Evolutionary conservation across 2,329 filamentous ascomycete genomes (phyloP), one percentile per base, ranked within the genome.

Genomic region (Paecilomyces fulvus): DNA sequence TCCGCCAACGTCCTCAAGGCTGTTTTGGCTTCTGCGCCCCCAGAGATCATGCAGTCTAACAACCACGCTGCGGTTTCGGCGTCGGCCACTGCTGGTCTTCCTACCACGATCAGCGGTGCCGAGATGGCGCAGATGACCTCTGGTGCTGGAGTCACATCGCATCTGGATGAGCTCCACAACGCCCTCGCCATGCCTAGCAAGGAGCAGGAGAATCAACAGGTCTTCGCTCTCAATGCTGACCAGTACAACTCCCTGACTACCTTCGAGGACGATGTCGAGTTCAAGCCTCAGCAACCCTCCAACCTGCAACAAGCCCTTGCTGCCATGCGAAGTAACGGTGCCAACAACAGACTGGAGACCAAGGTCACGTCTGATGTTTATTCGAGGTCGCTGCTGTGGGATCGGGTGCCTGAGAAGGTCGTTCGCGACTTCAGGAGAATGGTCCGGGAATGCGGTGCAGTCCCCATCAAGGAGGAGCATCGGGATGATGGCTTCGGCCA

Each of bases 361-460:
- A 68, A 71, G 64, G 83, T 83, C 53, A 88, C 87, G 51, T 89
- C 92, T 56, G 91, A 96, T 66, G 89, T 96, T 48, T 96, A 96
- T 76, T 95, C 92, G 31, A 84, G 92, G 57, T 95, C 90, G 60
- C 81, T 97, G 59, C 84, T 97, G 57, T 96, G 90, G 90, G 91
- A 96, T 68, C 89, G 92, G 73, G 92, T 97, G 65, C 92, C 94
- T 12, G 83, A 85, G 64, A 91, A 97, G 62, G 91, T 97, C 52
- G 90, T 99, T 55, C 85, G 86, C 64, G 90, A 92, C 71, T 97
- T 97, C 78, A 89, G 89, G 66, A 89, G 90, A 74, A 91, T 95
- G 83, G 88, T 96, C 65, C 84, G 88, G 61, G 88, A 94, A 68
- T 87, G 82, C 74, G 86, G 67, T 52, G 67, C 67, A 7, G 48